Percentiles rank a stretch among this genome's conserved stretches.
phyloP scores from a whole-genome alignment of 2,329 filamentous ascomycete genomes.

The Colletotrichum spinosum region DNA sequence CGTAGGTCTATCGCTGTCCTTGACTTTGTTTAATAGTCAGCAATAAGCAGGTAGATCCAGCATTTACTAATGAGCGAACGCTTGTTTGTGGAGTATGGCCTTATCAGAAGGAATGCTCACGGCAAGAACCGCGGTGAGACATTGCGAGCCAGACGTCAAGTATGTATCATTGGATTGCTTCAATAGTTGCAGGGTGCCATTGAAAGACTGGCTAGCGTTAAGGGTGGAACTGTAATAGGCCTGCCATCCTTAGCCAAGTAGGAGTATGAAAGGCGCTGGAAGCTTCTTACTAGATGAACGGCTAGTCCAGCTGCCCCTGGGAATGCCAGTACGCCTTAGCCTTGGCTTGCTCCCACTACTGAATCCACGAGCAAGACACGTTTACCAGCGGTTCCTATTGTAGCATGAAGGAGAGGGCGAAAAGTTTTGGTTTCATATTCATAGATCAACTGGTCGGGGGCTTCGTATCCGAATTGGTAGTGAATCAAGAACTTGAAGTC shows the following conservation, averaged over 20 bases:
- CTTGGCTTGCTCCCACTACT: conserved; percentile 41
- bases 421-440: conserved; percentile 53
- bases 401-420: conserved; percentile 37
- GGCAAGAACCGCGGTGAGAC: not conserved
- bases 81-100: not conserved
- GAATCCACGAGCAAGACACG: conserved; percentile 40
- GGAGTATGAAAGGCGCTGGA: conserved; percentile 12
- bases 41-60: no score
- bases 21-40: no score
- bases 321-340: conserved; percentile 40
- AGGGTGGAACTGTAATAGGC: conserved; percentile 35
- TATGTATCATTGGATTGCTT: not conserved
- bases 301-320: conserved; percentile 38
- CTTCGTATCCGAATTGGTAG: conserved; percentile 41
- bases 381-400: conserved; percentile 37
- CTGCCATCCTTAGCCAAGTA: conserved; percentile 8
- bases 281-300: conserved; percentile 38
- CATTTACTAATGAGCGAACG: no score
- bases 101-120: not conserved
- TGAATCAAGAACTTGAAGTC: conserved; percentile 42
- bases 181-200: conserved; percentile 11
- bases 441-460: conserved; percentile 49
- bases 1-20: no score
- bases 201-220: conserved; percentile 30
- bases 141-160: not conserved